Percentiles rank a stretch among this genome's conserved stretches.
Evolutionary conservation across 1,284 basidiomycete genomes (phyloP).

Genomic region (Gomphus bonarii): DNA sequence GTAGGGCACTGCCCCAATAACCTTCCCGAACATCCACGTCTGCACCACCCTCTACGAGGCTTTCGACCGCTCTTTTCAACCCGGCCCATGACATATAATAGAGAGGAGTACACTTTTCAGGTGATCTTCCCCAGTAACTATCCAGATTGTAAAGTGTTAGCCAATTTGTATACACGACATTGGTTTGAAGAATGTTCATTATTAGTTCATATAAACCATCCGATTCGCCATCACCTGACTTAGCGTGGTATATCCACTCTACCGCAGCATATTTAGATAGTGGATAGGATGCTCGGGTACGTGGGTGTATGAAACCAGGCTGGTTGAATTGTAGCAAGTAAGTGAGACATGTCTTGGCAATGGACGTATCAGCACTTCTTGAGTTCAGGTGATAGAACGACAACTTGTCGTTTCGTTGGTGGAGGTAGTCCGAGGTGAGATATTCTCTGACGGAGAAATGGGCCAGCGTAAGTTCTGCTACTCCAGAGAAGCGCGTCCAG

Average conservation of each 20-base stretch:
- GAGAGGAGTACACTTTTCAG: neutral
- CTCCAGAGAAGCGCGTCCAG: too few species aligned
- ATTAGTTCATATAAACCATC: neutral
- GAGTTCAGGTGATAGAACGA: neutral
- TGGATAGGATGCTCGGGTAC: neutral
- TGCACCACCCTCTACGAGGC: neutral
- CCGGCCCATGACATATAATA: neutral
- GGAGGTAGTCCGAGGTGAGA: neutral
- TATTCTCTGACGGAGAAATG: slow-evolving; percentile 1
- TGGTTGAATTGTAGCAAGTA: neutral
- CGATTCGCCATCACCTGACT: neutral
- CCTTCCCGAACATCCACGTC: neutral
- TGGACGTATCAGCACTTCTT: neutral
- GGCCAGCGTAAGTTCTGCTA: neutral
- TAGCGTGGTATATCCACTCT: neutral
- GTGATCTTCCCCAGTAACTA: neutral
- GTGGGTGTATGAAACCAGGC: neutral
- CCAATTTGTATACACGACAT: neutral
- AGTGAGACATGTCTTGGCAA: neutral
- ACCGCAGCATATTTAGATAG: neutral
- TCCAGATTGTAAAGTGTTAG: neutral
- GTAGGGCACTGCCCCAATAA: too few species aligned
- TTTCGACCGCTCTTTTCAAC: neutral
- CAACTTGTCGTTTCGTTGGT: neutral
- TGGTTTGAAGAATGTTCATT: neutral